These are phyloP conservation scores for Cudoniella acicularis DNA, from an alignment of 495 filamentous ascomycete species.

Conservation along the genomic window DNA sequence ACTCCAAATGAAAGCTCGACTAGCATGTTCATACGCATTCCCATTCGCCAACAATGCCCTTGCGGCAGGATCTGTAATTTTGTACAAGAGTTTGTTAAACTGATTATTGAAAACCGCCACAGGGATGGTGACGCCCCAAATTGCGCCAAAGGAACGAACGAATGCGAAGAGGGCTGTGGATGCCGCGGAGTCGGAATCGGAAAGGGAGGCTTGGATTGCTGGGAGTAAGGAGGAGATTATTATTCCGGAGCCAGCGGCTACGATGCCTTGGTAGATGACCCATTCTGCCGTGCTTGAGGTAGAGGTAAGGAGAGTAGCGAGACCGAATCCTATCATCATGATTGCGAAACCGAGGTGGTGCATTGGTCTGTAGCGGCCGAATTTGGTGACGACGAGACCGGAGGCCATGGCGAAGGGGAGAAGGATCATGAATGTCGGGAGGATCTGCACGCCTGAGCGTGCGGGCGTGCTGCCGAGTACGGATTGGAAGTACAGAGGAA, in stretches of 20 bases:
- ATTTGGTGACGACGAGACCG: constrained; percentile 68
- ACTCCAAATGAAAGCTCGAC: not conserved
- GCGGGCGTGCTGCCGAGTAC: constrained; percentile 69
- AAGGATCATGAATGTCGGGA: constrained; percentile 66
- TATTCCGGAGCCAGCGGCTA: constrained; percentile 54
- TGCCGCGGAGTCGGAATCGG: constrained; percentile 30
- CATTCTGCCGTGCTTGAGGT: constrained; percentile 39
- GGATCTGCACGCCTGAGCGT: constrained; percentile 65
- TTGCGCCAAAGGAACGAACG: constrained; percentile 40
- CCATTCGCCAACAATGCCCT: not conserved
- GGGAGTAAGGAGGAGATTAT: constrained; percentile 3
- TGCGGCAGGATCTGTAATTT: constrained; percentile 21
- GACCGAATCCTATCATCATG: constrained; percentile 60
- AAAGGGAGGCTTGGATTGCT: constrained; percentile 3
- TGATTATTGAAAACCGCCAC: constrained; percentile 47
- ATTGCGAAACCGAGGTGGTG: constrained; percentile 53
- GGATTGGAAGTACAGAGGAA: constrained; percentile 74
- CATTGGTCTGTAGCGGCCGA: constrained; percentile 46
- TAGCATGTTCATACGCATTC: constrained; percentile 11
- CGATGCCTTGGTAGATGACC: constrained; percentile 65
- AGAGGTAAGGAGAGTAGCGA: constrained; percentile 34
- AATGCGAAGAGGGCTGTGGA: constrained; percentile 44
- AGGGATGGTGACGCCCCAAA: constrained; percentile 51
- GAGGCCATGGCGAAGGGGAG: constrained; percentile 57
- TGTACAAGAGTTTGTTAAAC: constrained; percentile 18